A percentile compares a stretch with the other conserved stretches of the same genome.
Evolutionary conservation across 2,329 filamentous ascomycete species (phyloP).

Genomic region (Fusarium drepaniforme): DNA sequence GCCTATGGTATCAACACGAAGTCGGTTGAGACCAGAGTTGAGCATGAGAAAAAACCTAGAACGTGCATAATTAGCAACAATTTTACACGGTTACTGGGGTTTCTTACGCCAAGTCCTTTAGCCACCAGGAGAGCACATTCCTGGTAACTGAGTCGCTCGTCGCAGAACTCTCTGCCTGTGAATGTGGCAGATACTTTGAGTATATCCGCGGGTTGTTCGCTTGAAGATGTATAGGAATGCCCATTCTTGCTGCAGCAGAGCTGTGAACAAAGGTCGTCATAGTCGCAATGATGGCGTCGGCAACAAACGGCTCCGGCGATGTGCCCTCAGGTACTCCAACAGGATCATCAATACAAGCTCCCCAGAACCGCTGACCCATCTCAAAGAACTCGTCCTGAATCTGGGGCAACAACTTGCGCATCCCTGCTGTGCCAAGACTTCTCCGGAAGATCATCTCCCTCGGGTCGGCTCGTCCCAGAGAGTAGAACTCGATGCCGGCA

Average conservation of each 20-base stretch:
- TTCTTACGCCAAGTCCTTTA: not conserved
- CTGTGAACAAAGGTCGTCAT: conserved; percentile 1
- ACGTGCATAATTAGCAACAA: not conserved
- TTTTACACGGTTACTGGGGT: fast-evolving
- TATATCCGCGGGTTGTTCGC: not conserved
- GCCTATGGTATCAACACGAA: conserved; percentile 2
- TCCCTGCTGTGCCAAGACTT: not conserved
- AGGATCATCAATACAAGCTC: conserved; percentile 1
- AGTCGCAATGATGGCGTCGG: not conserved
- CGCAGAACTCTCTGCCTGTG: not conserved
- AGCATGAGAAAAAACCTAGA: not conserved
- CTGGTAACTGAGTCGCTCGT: not conserved
- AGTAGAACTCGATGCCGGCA: conserved; percentile 2
- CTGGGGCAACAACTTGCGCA: not conserved
- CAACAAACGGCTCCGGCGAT: not conserved
- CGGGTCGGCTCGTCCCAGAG: not conserved
- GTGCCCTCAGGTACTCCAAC: not conserved
- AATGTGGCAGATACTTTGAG: not conserved
- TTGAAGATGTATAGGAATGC: not conserved
- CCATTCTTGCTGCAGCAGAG: not conserved
- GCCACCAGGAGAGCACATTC: not conserved
- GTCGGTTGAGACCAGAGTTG: not conserved
- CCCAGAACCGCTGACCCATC: not conserved
- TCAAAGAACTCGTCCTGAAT: conserved; percentile 2
- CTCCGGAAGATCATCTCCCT: conserved; percentile 1